Evolutionary conservation across 306 rosid genomes (phyloP).

Genomic region (Fragaria vesca): DNA sequence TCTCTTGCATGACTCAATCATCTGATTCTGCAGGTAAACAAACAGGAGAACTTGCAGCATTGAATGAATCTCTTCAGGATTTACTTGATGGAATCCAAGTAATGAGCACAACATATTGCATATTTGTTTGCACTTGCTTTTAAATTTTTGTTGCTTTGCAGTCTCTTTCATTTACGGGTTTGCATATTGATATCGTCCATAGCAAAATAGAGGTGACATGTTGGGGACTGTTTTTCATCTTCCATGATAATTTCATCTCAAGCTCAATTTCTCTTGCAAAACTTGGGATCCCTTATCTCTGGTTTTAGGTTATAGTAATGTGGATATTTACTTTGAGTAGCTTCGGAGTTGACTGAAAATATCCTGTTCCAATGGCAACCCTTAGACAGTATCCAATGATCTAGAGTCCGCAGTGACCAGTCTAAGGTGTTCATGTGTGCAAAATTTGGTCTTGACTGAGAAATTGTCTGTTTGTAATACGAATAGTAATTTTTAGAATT

Average conservation of each 20-base stretch:
- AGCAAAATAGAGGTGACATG: not conserved
- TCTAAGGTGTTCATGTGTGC: not conserved
- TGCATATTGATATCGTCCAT: not conserved
- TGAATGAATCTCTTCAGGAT: slow-evolving; percentile 84
- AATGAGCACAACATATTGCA: slow-evolving; percentile 24
- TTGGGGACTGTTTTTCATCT: not conserved
- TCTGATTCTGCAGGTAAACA: slow-evolving; percentile 47
- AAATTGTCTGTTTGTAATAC: not conserved
- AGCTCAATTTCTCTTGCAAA: slow-evolving; percentile 8
- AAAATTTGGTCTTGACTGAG: not conserved
- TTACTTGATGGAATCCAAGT: slow-evolving; percentile 96
- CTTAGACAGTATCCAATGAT: not conserved
- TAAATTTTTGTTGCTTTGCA: slow-evolving; percentile 11
- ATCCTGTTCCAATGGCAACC: not conserved
- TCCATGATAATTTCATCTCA: not conserved
- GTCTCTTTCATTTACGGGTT: not conserved
- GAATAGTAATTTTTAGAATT: not conserved
- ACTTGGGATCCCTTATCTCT: slow-evolving; percentile 2
- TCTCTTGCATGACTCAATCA: not conserved
- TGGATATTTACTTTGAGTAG: not conserved
- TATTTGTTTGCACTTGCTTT: slow-evolving; percentile 7
- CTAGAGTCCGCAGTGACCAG: not conserved
- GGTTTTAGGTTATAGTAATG: not conserved
- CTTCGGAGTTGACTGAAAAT: not conserved
- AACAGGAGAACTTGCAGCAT: slow-evolving; percentile 66